Base-by-base conservation (phyloP, 2,329 filamentous ascomycete species). In the Endoconidiophora polonica region DNA sequence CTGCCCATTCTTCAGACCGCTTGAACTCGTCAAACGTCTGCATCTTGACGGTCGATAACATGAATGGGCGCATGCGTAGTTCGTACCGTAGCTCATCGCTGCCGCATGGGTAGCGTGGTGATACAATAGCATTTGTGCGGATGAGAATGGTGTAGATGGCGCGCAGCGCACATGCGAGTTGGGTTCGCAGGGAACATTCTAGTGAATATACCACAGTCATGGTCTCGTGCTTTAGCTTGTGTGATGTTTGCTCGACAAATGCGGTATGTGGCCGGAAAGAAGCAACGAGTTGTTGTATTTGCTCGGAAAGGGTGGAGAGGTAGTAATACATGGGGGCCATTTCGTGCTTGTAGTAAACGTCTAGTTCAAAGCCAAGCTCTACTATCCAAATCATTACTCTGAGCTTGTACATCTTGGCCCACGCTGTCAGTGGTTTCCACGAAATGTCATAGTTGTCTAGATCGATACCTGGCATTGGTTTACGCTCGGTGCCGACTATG, bases 351-450 rank as follows among this genome's bases (percentile, higher is more conserved):
- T 90, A 79, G 63, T 96, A 96, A 7, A 94, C 76, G 41, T 90
- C 81, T 10, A 95, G 79, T 64, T 98, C 91, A 62, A 98, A 96
- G 10, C 93, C 91, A 29, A 95, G 77, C 60, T 95, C 84, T 14
- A 95, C 73, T 43, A 93, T 81, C 70, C 80, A 83, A 60, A 90
- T 82, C 73, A 95, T 86, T 59, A 90, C 77, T 26, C 76, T 77
- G n/a, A 95, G 72, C 63, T 95, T 96, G 64, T 94, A 85, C 53
- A 88, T 75, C 58, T 90, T 93, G 0, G 81, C 77, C 91, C 91
- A 98, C 3, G 83, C 87, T 1, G 84, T 36, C 14, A 53, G 23
- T 14, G 48, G 48, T 33, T 24, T 37, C 44, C 47, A 50, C 39
- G 12, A 9, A 10, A 42, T 9, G 9, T 16, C 33, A 24, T 29